A percentile compares a stretch with the other conserved stretches of the same genome.
Conservation (phyloP, 2,329 filamentous ascomycete species). For the Penicillium sp. region DNA sequence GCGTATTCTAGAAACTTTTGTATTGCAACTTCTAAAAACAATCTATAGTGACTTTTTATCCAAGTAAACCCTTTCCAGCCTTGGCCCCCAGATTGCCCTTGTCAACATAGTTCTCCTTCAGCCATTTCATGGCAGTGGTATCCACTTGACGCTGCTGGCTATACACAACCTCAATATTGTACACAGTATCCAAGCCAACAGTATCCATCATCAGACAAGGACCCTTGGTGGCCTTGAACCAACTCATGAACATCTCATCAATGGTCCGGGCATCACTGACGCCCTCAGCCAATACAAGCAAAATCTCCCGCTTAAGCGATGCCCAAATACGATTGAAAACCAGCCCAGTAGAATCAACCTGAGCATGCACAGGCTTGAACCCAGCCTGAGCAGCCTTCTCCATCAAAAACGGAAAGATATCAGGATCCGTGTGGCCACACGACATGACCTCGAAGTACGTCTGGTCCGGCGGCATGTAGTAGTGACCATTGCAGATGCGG, state of each 20-base stretch:
- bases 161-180: slow-evolving; percentile 22
- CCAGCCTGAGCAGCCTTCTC: slow-evolving; percentile 17
- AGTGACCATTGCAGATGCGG: slow-evolving; percentile 23
- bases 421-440: slow-evolving; percentile 19
- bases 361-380: slow-evolving; percentile 17
- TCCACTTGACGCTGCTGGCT: slow-evolving; percentile 7
- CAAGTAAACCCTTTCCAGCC: slow-evolving; percentile 15
- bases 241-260: slow-evolving; percentile 23
- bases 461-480: slow-evolving; percentile 25
- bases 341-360: slow-evolving; percentile 17
- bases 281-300: slow-evolving; percentile 18
- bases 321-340: slow-evolving; percentile 24
- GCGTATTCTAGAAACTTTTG: not conserved
- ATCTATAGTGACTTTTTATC: not conserved
- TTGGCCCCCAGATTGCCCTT: slow-evolving; percentile 22
- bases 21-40: not conserved
- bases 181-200: slow-evolving; percentile 24
- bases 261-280: slow-evolving; percentile 18
- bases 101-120: slow-evolving; percentile 19
- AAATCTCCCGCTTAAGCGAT: slow-evolving; percentile 18
- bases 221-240: slow-evolving; percentile 20
- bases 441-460: slow-evolving; percentile 20
- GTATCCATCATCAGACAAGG: slow-evolving; percentile 25
- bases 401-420: slow-evolving; percentile 20
- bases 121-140: slow-evolving; percentile 16